Percentiles rank a stretch among this genome's conserved stretches.
Evolutionary conservation across 2,329 filamentous ascomycete genomes (phyloP).

Genomic region (Mollisiaceae sp.): DNA sequence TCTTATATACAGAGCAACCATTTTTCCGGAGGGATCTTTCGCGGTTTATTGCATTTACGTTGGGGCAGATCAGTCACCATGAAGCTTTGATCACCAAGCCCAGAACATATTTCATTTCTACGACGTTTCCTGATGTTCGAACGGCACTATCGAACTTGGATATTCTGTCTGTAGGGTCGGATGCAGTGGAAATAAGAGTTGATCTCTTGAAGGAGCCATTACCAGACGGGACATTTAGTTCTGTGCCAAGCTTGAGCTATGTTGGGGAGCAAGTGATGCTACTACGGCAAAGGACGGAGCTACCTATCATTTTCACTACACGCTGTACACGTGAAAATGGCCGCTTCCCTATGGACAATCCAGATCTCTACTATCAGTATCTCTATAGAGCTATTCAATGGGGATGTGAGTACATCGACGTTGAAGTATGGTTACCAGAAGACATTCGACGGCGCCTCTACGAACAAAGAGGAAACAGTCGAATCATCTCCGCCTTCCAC

Average conservation of each 20-base stretch:
- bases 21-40: conserved; percentile 78
- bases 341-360: conserved; percentile 82
- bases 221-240: conserved; percentile 62
- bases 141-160: conserved; percentile 84
- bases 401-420: conserved; percentile 89
- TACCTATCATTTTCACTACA: conserved; percentile 90
- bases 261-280: conserved; percentile 88
- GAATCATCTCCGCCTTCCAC: conserved; percentile 91
- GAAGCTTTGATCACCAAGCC: conserved; percentile 77
- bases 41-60: conserved; percentile 77
- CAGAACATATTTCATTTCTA: conserved; percentile 84
- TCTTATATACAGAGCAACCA: conserved; percentile 75
- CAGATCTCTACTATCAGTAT: conserved; percentile 76
- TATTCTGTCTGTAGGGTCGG: conserved; percentile 84
- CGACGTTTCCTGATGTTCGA: conserved; percentile 85
- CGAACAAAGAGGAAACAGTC: conserved; percentile 75
- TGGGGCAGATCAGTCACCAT: conserved; percentile 81
- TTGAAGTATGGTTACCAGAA: conserved; percentile 86
- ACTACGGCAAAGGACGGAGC: conserved; percentile 79
- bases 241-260: conserved; percentile 79
- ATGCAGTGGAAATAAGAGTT: conserved; percentile 84
- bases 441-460: conserved; percentile 71
- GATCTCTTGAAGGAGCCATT: conserved; percentile 79
- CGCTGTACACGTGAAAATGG: conserved; percentile 83
- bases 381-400: conserved; percentile 85